phyloP scores from a whole-genome alignment of 805 yeast species.

The Yamadazyma kitorensis region DNA sequence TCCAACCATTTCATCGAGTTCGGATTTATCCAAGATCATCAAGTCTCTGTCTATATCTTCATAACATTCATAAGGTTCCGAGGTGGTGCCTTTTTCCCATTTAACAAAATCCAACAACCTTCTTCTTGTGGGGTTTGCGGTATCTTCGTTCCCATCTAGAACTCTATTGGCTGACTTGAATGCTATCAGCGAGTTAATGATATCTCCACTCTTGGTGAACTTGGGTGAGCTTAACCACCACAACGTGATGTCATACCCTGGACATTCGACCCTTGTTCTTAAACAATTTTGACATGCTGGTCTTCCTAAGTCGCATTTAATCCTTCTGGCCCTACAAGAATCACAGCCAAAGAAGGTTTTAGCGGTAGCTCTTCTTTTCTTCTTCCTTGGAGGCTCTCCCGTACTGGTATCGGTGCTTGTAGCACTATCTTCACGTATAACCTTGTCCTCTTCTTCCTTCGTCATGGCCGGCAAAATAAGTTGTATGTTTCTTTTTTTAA shows the following conservation, averaged over 20 bases:
- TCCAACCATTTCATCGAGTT: conserved; percentile 31
- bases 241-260: conserved; percentile 79
- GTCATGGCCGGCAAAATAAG: too few relatives aligned
- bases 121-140: conserved; percentile 63
- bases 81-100: conserved; percentile 51
- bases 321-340: conserved; percentile 78
- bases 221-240: conserved; percentile 65
- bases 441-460: too few relatives aligned
- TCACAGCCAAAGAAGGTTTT: conserved; percentile 88
- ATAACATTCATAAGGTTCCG: conserved; percentile 58
- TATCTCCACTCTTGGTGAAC: conserved; percentile 26
- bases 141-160: conserved; percentile 13
- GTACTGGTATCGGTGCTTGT: conserved; percentile 1
- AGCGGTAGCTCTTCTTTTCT: conserved; percentile 14
- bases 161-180: conserved; percentile 20
- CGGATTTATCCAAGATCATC: conserved; percentile 49
- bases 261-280: conserved; percentile 65
- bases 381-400: background rate
- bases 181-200: conserved; percentile 27
- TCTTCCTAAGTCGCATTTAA: conserved; percentile 70
- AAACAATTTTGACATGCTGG: conserved; percentile 74
- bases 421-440: too few relatives aligned
- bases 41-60: conserved; percentile 80
- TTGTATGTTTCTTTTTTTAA: too few relatives aligned
- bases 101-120: conserved; percentile 64